These are phyloP conservation scores for Monosporascus sp. DNA, from an alignment of 2,329 filamentous ascomycete species.

Conservation along the genomic window DNA sequence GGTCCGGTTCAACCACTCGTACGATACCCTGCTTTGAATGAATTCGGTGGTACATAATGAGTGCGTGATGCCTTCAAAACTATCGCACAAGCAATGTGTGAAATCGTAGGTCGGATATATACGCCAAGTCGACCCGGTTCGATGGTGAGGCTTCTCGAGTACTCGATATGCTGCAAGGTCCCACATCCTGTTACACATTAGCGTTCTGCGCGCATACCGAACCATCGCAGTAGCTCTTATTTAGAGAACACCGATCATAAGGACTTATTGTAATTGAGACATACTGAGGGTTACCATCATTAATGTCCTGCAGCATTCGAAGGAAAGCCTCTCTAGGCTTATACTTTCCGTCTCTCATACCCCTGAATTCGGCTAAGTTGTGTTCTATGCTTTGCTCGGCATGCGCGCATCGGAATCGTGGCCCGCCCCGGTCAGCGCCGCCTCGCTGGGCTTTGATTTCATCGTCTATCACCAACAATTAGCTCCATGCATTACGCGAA, in stretches of 20 bases:
- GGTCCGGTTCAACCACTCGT: conserved; percentile 82
- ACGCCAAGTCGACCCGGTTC: conserved; percentile 78
- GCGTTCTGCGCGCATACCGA: background rate
- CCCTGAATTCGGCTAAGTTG: conserved; percentile 77
- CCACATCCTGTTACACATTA: conserved; percentile 49
- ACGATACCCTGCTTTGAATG: conserved; percentile 75
- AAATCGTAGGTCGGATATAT: conserved; percentile 97
- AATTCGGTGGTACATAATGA: conserved; percentile 93
- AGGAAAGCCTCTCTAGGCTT: conserved; percentile 77
- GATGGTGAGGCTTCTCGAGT: conserved; percentile 64
- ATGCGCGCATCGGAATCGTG: conserved; percentile 75
- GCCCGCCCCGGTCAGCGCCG: conserved; percentile 61
- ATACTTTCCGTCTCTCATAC: conserved; percentile 90
- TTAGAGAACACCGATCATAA: too few relatives aligned
- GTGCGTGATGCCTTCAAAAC: conserved; percentile 87
- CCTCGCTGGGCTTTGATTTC: conserved; percentile 86
- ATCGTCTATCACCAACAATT: conserved; percentile 43
- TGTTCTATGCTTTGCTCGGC: conserved; percentile 69
- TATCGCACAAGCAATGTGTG: conserved; percentile 85
- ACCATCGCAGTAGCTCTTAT: too few relatives aligned
- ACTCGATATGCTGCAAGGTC: conserved; percentile 89
- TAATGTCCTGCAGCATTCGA: conserved; percentile 88
- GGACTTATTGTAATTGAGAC: too few relatives aligned
- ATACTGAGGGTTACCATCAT: conserved; percentile 67
- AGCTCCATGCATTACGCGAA: background rate